Evolutionary conservation across 148 eudicot genomes (phyloP).

Genomic region (Suaeda aralocaspica): DNA sequence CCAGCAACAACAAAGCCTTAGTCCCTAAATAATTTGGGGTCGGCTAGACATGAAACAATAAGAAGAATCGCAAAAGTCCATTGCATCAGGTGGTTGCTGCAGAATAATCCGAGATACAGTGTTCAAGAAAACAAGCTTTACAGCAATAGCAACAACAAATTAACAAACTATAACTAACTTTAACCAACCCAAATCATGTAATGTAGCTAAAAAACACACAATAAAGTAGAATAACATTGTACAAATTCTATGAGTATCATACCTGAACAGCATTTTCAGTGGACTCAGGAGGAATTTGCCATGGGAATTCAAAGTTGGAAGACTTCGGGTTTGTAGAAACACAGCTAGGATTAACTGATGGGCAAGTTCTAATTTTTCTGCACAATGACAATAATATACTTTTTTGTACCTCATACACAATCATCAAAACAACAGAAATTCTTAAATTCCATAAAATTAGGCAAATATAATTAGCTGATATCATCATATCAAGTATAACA

Average conservation of each 20-base stretch:
- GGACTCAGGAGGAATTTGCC: slow-evolving; percentile 57
- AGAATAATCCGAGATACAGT: background rate
- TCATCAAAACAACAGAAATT: too few species aligned
- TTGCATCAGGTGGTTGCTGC: background rate
- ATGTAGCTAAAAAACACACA: background rate
- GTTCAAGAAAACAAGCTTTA: background rate
- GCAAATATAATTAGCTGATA: too few species aligned
- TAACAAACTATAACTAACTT: background rate
- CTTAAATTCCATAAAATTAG: background rate
- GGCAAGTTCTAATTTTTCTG: slow-evolving; percentile 88
- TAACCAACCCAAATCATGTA: background rate
- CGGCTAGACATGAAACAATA: too few species aligned
- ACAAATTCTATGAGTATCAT: slow-evolving; percentile 32
- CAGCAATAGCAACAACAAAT: background rate
- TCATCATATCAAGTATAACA: too few species aligned
- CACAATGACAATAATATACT: slow-evolving; percentile 3
- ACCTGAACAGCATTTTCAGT: slow-evolving; percentile 71
- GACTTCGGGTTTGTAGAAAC: slow-evolving; percentile 80
- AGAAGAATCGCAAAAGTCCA: too few species aligned
- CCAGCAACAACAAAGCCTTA: too few species aligned
- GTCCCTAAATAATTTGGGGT: too few species aligned
- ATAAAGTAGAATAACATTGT: background rate
- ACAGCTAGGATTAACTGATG: slow-evolving; percentile 83
- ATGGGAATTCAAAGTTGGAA: slow-evolving; percentile 70
- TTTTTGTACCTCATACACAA: too few species aligned